Base-by-base conservation (phyloP, 495 filamentous ascomycete species). In the Margaritispora aquatica region DNA sequence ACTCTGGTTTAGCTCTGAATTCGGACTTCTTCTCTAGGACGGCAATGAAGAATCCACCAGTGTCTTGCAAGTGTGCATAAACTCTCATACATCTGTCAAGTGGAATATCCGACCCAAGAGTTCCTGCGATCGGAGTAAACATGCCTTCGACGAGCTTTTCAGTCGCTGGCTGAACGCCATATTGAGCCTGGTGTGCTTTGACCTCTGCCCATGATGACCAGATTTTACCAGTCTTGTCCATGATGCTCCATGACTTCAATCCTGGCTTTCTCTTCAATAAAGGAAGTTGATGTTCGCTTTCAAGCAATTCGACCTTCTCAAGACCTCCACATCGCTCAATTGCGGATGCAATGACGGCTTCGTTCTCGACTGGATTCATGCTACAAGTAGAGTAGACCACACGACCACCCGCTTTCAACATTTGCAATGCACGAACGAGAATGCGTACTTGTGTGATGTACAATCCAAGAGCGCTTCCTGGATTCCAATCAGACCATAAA, bases 371-470 rank as follows among this genome's bases (percentile, higher is more conserved):
- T 0, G 94, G 93, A 72, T 97, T 98, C 88, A 98, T 88, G 71
- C 90, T 95, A 77, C 94, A 98, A 17, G 94, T 97, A 7, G 92
- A 97, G 74, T 97, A 98, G 26, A 97, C 92, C 9, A 97, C 87
- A 49, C 90, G 83, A 59, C 94, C 94, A 29, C 94, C 94, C 44
- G 89, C 88, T 73, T 97, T 97, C 21, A 97, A 78, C 89, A 98
- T 92, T 74, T 98, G 95, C 51, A 98, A 76, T 20, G 92, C 92
- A 55, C 95, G 88, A 53, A 96, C 87, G 53, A 97, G 77, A 66
- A 98, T 98, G 8, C 93, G 81, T 29, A 88, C 80, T 71, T 98
- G 94, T 1, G 88, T 92, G 20, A 83, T 69, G 70, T 96, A 85
- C 13, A 98, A 80, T 15, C 92, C 93, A 54, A 97, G 70, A 7